Base-by-base conservation (phyloP, 495 filamentous ascomycete genomes). In the Aspergillus nidulans region DNA sequence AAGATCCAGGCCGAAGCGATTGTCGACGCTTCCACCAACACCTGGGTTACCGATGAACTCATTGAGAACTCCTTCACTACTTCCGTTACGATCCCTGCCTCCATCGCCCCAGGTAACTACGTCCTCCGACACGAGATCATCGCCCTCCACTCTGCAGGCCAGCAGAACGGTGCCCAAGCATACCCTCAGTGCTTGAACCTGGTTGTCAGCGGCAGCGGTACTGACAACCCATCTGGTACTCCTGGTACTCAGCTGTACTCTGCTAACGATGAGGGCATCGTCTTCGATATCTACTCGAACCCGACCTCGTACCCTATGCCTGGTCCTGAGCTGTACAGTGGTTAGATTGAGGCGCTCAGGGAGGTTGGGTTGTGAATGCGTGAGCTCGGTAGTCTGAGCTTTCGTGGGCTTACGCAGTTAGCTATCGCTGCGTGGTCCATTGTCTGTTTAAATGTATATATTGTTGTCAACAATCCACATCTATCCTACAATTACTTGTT, bases 111-210 rank as follows among this genome's bases (percentile, higher is more conserved):
- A 13, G 88, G 88, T 34, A 85, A 87, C 75, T 92, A 90, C 62
- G 83, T 92, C 54, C 73, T 92, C 38, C 86, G 89, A 24, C 86
- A 90, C 66, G 89, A 92, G 69, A 85, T 91, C 61, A 87, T 91
- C 49, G 87, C 84, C 16, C 81, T 92, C n/a, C 87, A 92, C 76
- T 77, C 78, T n/a, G 86, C 83, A 8, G 75, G 67, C 15, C 59
- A 73, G 15, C 56, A 59, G n/a, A 75, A 85, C 62, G 87, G 87
- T 42, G 86, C 88, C 3, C 89, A 92, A 77, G 81, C 82, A 68
- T 92, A 92, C 66, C 88, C 88, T 15, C 80, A 88, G 60, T 92
- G 89, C 72, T 68, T 90, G 66, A 91, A 90, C 77, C 68, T 92
- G 41, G 77, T 84, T 60, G 74, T 94, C 53, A 84, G 81, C 4